Base-by-base conservation (phyloP, 2,329 filamentous ascomycete genomes). In the Pseudogymnoascus sp. region DNA sequence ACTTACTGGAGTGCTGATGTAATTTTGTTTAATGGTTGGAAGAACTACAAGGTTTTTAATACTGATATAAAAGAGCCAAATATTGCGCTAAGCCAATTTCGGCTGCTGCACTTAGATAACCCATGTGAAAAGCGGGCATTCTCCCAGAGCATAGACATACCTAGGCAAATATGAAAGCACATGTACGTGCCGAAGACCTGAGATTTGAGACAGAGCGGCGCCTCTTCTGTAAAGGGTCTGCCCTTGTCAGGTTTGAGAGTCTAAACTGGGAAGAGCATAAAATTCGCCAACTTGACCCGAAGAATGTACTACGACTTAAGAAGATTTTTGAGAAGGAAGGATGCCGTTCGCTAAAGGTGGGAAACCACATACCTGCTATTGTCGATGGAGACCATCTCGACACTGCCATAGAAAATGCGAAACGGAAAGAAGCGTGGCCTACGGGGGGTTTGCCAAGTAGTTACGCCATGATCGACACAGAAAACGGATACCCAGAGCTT, bases 351-450 rank as follows among this genome's bases (percentile, higher is more conserved):
- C 57, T 59, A 60, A 21, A 62, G 10, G 12, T 48, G 15, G 18
- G 15, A 55, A 34, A 64, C 21, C 57, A 63, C 30, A 61, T 65
- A 59, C 64, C 92, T 85, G 8, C 90, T 90, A 68, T 96, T 96
- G 73, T 96, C 90, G 61, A 96, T 79, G 18, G 96, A 80, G 70
- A 89, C 95, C 7, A 96, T 79, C 71, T 91, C 92, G 15, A 96
- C 85, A 15, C 91, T 91, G 57, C 88, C 85, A 72, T 97, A 92
- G 38, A 33, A 33, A 33, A 33, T 33, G 30, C n/a, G n/a, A n/a
- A n/a, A n/a, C n/a, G n/a, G n/a, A n/a, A n/a, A n/a, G n/a, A n/a
- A n/a, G n/a, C n/a, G n/a, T n/a, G n/a, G n/a, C n/a, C n/a, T n/a
- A n/a, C n/a, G n/a, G n/a, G n/a, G n/a, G n/a, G n/a, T n/a, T n/a